Evolutionary conservation across 1,284 basidiomycete genomes (phyloP), one percentile per base, ranked within the genome.

Genomic region (Athelia psychrophila): DNA sequence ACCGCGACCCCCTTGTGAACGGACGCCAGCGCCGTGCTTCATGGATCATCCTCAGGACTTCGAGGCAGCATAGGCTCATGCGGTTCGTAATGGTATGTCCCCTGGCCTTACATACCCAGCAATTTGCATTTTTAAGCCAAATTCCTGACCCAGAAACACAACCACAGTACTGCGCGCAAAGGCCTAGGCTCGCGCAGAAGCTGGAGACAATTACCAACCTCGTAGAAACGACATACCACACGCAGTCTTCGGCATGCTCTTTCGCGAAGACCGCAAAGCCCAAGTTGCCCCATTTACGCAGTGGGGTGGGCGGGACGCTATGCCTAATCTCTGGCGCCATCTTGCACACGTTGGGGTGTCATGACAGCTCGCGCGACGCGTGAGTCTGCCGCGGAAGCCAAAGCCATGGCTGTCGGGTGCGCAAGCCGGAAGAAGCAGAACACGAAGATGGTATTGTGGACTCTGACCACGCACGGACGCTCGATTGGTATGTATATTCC

Each of bases 141-240:
- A n/a, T n/a, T n/a, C n/a, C n/a, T n/a, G n/a, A n/a, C n/a, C n/a
- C n/a, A n/a, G n/a, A n/a, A n/a, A n/a, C n/a, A n/a, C n/a, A n/a
- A n/a, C n/a, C n/a, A n/a, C n/a, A n/a, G n/a, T n/a, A n/a, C n/a
- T n/a, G n/a, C n/a, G n/a, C n/a, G n/a, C n/a, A n/a, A n/a, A n/a
- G n/a, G n/a, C n/a, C n/a, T n/a, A n/a, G n/a, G n/a, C n/a, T n/a
- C n/a, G n/a, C n/a, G n/a, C n/a, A n/a, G n/a, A n/a, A n/a, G n/a
- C n/a, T n/a, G n/a, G 78, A 83, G 54, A 74, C 71, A 0, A 77
- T 81, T 33, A 73, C 81, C 47, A 80, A 79, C 54, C 63, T 83
- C 6, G 70, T 72, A 4, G 75, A 49, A 81, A 81, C 56, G 73
- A 75, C 0, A 79, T 82, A 6, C 67, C 69, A 4, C 59, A 63